Base-by-base conservation (phyloP, 257 asterid species). In the Apocynum venetum region DNA sequence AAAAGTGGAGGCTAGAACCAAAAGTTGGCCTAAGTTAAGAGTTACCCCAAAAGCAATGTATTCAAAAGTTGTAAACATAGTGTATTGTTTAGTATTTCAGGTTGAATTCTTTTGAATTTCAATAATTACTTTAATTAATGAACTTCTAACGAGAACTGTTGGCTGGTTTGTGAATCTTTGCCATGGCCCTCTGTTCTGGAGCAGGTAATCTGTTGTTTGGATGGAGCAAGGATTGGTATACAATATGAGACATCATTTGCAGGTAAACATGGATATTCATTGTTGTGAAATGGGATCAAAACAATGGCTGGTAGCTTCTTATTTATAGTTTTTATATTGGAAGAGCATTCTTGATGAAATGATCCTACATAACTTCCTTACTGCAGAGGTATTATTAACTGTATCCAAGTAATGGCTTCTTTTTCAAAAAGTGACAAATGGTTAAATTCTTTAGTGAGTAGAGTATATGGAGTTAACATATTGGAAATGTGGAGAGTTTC, bases 191-290 rank as follows among this genome's bases (percentile, higher is more conserved):
- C 44, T 12, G 68, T 72, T 76, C 52, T 68, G 72, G 79, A 81
- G 80, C 95, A 95, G 99, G 86, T 86, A 76, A 90, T 96, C 76
- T 96, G 95, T 84, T 96, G 98, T 79, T 87, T 96, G 89, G 93
- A 89, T 77, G 97, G 97, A 81, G 93, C 95, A 74, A 91, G 99
- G 84, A 96, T 96, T 79, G 99, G 96, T 79, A 89, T 96, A 83
- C 96, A 85, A 67, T 96, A 96, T 73, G 97, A 91, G 83, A 90
- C 98, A 71, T 84, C 96, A 64, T 96, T 83, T 90, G 99, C 99
- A 76, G 99, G 99, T 96, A 90, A 77, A 72, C 72, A 38, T 46
- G 44, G 38, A 64, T 38, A 47, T 63, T 77, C 40, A 38, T 65
- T 68, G 67, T 48, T 48, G 8, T 19, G 19, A 15, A 3, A 13